These are phyloP conservation scores for Nadsonia starkeyi-henricii DNA, from an alignment of 1,139 yeast species.

Conservation along the genomic window DNA sequence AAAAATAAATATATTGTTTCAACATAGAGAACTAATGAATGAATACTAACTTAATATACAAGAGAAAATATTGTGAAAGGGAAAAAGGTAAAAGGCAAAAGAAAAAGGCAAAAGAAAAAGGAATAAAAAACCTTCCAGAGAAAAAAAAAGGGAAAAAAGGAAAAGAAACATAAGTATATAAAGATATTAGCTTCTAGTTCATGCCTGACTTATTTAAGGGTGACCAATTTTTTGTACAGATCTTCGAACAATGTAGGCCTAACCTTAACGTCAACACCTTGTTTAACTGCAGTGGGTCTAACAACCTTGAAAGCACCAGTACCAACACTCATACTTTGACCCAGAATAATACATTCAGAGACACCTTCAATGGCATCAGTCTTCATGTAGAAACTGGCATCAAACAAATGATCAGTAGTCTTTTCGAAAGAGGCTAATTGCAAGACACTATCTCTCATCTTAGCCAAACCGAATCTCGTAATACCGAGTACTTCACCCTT, in stretches of 20 bases:
- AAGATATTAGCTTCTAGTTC: background rate
- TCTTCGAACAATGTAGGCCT: constrained; percentile 19
- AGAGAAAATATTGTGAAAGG: background rate
- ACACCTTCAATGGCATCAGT: constrained; percentile 97
- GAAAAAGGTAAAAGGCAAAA: background rate
- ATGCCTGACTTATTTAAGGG: background rate
- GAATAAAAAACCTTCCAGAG: background rate
- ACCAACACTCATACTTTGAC: constrained; percentile 97
- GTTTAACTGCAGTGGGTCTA: constrained; percentile 21
- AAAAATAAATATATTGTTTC: no score
- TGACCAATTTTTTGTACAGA: constrained; percentile 10
- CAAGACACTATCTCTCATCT: constrained; percentile 99
- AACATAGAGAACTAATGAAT: no score
- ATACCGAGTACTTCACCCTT: constrained; percentile 98
- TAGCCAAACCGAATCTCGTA: constrained; percentile 92
- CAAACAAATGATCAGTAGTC: constrained; percentile 91
- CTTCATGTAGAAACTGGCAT: constrained; percentile 97
- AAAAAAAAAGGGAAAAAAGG: background rate
- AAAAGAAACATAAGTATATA: background rate
- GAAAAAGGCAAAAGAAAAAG: background rate
- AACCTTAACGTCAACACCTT: constrained; percentile 8
- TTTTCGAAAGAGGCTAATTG: constrained; percentile 98
- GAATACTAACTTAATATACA: no score
- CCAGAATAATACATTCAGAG: constrained; percentile 93
- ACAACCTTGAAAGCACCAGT: constrained; percentile 98